A percentile compares a stretch with the other conserved stretches of the same genome.
Evolutionary conservation across 2,329 filamentous ascomycete species (phyloP).

Genomic region (Pseudocercospora vitis): DNA sequence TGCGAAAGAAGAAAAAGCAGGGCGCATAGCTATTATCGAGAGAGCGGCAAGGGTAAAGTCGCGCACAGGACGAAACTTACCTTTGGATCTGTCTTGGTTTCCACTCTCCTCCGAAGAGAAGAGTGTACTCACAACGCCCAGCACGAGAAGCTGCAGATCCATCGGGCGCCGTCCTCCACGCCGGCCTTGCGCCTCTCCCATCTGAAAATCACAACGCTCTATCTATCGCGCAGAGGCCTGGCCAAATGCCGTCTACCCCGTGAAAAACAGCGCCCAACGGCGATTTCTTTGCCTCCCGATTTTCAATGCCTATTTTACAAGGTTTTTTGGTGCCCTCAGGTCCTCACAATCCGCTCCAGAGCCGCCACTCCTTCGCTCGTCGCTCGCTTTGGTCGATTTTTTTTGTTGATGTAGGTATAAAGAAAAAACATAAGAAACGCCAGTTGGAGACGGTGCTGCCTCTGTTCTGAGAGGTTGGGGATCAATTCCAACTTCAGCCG

Average conservation of each 20-base stretch:
- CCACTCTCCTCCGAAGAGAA: background rate
- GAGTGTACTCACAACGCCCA: slow-evolving; percentile 9
- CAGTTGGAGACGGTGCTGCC: background rate
- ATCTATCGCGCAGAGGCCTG: background rate
- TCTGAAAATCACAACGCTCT: background rate
- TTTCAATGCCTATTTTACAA: background rate
- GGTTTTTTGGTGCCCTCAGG: background rate
- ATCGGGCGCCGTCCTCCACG: slow-evolving; percentile 2
- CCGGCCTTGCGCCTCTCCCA: background rate
- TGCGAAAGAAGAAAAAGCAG: too few relatives aligned
- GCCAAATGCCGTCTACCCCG: background rate
- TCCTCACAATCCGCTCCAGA: background rate
- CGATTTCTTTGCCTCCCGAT: background rate
- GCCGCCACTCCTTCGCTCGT: background rate
- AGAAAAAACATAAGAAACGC: background rate
- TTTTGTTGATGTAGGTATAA: background rate
- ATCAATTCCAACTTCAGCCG: background rate
- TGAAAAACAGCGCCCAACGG: background rate
- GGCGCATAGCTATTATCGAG: too few relatives aligned
- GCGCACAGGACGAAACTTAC: too few relatives aligned
- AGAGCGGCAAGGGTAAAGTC: too few relatives aligned
- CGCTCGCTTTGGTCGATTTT: background rate
- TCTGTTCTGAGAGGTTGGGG: background rate
- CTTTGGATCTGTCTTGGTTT: slow-evolving; percentile 7
- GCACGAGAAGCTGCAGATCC: slow-evolving; percentile 10